Evolutionary conservation across 2,329 filamentous ascomycete genomes (phyloP).

Genomic region (Ilyonectria sp.): DNA sequence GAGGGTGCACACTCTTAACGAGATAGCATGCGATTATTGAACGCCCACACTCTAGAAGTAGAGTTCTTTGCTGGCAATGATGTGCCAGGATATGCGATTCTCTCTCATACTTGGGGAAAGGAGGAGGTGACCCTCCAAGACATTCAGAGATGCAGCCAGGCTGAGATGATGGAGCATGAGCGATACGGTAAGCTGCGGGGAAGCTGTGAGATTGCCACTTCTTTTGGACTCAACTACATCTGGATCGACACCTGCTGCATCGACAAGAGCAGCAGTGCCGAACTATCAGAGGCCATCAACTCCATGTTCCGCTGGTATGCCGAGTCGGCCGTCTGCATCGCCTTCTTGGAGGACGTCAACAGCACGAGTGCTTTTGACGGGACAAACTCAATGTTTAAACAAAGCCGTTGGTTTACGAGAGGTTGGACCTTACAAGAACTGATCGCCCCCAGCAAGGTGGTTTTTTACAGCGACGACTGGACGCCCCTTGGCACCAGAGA

Average conservation of each 20-base stretch:
- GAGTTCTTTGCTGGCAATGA: slow-evolving; percentile 38
- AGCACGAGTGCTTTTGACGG: slow-evolving; percentile 11
- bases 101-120: slow-evolving; percentile 48
- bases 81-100: slow-evolving; percentile 44
- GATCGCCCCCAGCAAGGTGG: slow-evolving; percentile 46
- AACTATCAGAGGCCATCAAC: slow-evolving; percentile 51
- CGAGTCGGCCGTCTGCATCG: slow-evolving; percentile 45
- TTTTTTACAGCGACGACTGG: slow-evolving; percentile 47
- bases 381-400: slow-evolving; percentile 6
- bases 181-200: slow-evolving; percentile 40
- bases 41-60: slow-evolving; percentile 41
- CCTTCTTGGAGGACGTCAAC: slow-evolving; percentile 44
- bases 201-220: slow-evolving; percentile 39
- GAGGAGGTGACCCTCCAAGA: slow-evolving; percentile 45
- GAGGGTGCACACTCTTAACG: background rate
- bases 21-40: slow-evolving; percentile 44
- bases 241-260: slow-evolving; percentile 54
- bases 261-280: slow-evolving; percentile 51
- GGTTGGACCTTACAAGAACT: slow-evolving; percentile 52
- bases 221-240: slow-evolving; percentile 41
- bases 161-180: background rate
- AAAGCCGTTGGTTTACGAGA: slow-evolving; percentile 47
- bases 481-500: slow-evolving; percentile 34
- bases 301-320: slow-evolving; percentile 55
- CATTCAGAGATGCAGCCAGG: slow-evolving; percentile 12